These are phyloP conservation scores for Ambrosia hybrid DNA, from an alignment of 140 eudicot species.

Conservation along the genomic window DNA sequence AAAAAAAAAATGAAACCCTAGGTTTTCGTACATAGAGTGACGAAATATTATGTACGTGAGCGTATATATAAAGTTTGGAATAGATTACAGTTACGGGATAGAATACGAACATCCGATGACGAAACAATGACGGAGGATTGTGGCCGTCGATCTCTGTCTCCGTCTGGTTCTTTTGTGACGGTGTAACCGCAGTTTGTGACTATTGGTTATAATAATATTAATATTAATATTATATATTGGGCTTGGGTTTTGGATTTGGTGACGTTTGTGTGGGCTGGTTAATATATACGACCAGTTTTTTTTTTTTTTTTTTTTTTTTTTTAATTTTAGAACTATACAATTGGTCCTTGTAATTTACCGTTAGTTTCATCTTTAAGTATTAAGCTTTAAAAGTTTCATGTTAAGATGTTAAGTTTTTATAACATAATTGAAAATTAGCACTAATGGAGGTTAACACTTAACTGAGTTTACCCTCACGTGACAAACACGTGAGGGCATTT, in stretches of 20 bases:
- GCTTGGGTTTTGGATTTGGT: conserved; percentile 22
- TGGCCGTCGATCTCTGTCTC: conserved; percentile 8
- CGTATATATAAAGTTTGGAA: not conserved
- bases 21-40: conserved; percentile 9
- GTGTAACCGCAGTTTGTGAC: not conserved
- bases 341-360: too few relatives aligned
- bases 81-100: not conserved
- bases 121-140: conserved; percentile 24
- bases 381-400: too few relatives aligned
- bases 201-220: not conserved
- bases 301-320: too few relatives aligned
- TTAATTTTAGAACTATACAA: too few relatives aligned
- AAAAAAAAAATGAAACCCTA: conserved; percentile 26
- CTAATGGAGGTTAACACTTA: too few relatives aligned
- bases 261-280: conserved; percentile 13
- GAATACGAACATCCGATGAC: conserved; percentile 26
- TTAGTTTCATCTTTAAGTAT: too few relatives aligned
- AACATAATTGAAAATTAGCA: too few relatives aligned
- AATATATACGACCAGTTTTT: too few relatives aligned
- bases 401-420: too few relatives aligned
- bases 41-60: not conserved
- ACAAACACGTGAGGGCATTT: too few relatives aligned
- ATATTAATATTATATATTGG: conserved; percentile 15
- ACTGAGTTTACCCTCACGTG: too few relatives aligned
- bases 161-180: not conserved